Evolutionary conservation across 2,329 filamentous ascomycete species (phyloP), one percentile per base, ranked within the genome.

Genomic region (Ophiosphaerella herpotricha): DNA sequence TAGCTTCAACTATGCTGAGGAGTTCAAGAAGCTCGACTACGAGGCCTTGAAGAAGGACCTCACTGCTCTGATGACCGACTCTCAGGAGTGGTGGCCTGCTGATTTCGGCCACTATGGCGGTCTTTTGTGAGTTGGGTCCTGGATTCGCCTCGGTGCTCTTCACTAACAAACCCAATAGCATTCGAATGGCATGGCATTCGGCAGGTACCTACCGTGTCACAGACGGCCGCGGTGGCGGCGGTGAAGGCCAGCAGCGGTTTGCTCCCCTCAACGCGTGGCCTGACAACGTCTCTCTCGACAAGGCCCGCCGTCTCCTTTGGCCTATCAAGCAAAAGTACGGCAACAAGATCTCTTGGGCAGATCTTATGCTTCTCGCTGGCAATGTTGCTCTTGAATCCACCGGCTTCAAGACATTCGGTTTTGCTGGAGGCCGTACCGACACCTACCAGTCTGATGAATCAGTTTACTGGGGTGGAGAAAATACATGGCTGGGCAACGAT

Each of bases 271-370:
- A 91, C 82, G 85, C 85, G 78, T 91, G 88, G 88, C 88, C 88
- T 36, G 88, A 91, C 76, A 91, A 91, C 60, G 86, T 85, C 66
- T 85, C 80, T 63, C 82, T 91, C 46, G 88, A 91, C 82, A 91
- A 91, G 82, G 88, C 88, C 29, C 88, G 88, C 48, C 87, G 88
- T 57, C 82, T 91, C 48, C 78, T 91, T 36, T 90, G 87, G 86
- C 88, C 88, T 48, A 85, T 91, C 77, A 91, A 91, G 83, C 87
- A 90, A 63, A 91, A 91, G 81, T 91, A 91, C 60, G 88, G 88
- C 71, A 85, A 84, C 80, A 90, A 89, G 79, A 88, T 91, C 74
- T 91, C 88, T 0, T 91, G 88, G 88, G 85, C 88, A 21, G 88
- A 91, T 68, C 75, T 91, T 51, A 72, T 87, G 41, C 79, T 90